phyloP scores from a whole-genome alignment of 352 stramenopile genomes.

The Pythium brassicae region DNA sequence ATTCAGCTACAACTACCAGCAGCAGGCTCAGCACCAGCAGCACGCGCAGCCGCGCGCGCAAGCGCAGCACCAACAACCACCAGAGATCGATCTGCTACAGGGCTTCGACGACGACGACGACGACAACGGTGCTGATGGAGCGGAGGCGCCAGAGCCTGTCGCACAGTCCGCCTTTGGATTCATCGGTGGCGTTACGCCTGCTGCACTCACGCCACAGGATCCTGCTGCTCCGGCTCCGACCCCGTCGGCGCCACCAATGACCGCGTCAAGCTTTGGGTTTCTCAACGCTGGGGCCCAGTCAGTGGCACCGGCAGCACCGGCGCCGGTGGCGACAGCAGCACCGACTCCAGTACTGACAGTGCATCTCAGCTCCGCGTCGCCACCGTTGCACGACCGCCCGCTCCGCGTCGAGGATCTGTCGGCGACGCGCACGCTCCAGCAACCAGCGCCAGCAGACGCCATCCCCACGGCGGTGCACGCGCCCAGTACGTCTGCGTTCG shows the following conservation, averaged over 20 bases:
- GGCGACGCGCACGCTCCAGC: conserved; percentile 3
- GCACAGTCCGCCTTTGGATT: conserved; percentile 34
- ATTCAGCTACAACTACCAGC: conserved; percentile 8
- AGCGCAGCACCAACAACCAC: conserved; percentile 1
- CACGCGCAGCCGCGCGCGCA: background rate
- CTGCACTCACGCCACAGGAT: conserved; percentile 3
- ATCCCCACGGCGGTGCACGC: conserved; percentile 5
- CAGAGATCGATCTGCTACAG: conserved; percentile 14
- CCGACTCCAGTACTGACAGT: background rate
- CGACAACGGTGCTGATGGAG: background rate
- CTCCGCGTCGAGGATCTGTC: conserved; percentile 13
- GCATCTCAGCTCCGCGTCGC: conserved; percentile 10
- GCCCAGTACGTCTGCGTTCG: conserved; percentile 36
- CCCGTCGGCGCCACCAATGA: conserved; percentile 23
- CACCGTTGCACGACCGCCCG: conserved; percentile 10
- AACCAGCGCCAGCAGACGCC: conserved; percentile 6
- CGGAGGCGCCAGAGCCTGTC: background rate
- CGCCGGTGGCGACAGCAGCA: background rate
- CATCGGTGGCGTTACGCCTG: conserved; percentile 13
- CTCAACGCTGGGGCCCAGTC: conserved; percentile 16
- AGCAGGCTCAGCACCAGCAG: background rate
- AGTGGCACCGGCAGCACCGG: background rate
- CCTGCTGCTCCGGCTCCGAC: conserved; percentile 1
- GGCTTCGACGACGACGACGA: conserved; percentile 10
- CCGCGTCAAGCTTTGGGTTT: conserved; percentile 33